Evolutionary conservation across 1,284 basidiomycete species (phyloP).

Genomic region (Cutaneotrichosporon sp.): DNA sequence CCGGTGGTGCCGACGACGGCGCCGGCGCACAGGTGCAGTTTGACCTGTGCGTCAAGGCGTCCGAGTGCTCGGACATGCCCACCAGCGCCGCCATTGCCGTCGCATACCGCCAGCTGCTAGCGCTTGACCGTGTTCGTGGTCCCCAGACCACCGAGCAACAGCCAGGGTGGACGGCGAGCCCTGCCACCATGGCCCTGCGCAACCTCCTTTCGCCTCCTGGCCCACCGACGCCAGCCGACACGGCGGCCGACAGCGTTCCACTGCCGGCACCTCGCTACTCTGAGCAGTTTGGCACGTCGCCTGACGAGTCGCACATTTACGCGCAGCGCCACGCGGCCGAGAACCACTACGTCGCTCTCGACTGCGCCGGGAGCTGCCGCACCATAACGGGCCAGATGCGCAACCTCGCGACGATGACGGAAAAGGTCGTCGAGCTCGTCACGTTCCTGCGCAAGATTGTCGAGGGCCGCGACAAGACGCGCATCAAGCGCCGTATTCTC

Average conservation of each 20-base stretch:
- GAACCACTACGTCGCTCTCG: conserved; percentile 38
- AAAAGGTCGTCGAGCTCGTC: conserved; percentile 42
- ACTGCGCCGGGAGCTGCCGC: conserved; percentile 43
- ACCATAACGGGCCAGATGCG: conserved; percentile 40
- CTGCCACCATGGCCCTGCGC: conserved; percentile 43
- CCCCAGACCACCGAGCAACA: conserved; percentile 13
- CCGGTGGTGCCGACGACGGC: conserved; percentile 37
- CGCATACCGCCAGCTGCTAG: conserved; percentile 28
- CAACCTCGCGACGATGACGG: conserved; percentile 38
- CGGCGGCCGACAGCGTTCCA: conserved; percentile 7
- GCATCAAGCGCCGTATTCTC: conserved; percentile 38
- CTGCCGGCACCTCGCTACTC: conserved; percentile 10
- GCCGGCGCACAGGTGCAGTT: conserved; percentile 32
- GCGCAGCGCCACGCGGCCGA: conserved; percentile 20
- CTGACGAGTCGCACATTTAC: conserved; percentile 16
- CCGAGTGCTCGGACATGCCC: conserved; percentile 47
- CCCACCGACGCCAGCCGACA: background rate
- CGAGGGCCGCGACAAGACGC: conserved; percentile 36
- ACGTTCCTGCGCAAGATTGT: conserved; percentile 41
- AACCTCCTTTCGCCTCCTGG: conserved; percentile 35
- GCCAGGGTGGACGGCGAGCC: conserved; percentile 32
- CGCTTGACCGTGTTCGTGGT: conserved; percentile 27
- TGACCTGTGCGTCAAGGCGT: conserved; percentile 45
- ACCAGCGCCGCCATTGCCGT: conserved; percentile 17
- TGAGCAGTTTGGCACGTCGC: conserved; percentile 9